phyloP scores from a whole-genome alignment of 106 monocot species.

The Dactylorhiza incarnata region DNA sequence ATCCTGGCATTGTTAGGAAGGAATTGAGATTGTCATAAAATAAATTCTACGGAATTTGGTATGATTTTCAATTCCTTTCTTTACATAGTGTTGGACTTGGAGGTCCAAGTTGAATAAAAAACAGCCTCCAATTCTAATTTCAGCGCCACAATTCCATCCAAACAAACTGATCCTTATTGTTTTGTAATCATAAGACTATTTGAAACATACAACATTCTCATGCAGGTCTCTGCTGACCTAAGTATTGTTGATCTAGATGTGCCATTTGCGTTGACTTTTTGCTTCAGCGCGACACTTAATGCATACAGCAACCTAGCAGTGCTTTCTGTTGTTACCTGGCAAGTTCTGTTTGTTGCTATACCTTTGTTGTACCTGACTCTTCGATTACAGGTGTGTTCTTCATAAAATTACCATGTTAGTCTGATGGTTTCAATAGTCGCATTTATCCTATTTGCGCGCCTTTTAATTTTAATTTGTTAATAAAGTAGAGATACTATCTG shows the following conservation, averaged over 20 bases:
- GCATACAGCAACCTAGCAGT: constrained; percentile 73
- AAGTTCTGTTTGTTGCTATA: constrained; percentile 65
- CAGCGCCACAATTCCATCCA: too few relatives aligned
- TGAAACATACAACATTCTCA: constrained; percentile 2
- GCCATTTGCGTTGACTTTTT: constrained; percentile 66
- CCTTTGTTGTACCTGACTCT: constrained; percentile 57
- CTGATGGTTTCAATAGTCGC: background rate
- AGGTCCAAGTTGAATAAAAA: too few relatives aligned
- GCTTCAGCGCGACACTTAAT: constrained; percentile 57
- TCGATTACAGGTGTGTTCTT: constrained; percentile 53
- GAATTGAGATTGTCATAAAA: too few relatives aligned
- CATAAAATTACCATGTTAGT: background rate
- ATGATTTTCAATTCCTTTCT: too few relatives aligned
- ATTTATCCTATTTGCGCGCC: background rate
- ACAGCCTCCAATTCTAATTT: too few relatives aligned
- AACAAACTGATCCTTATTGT: too few relatives aligned
- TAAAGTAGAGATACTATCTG: constrained; percentile 65
- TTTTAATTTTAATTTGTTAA: constrained; percentile 5
- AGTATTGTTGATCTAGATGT: constrained; percentile 95
- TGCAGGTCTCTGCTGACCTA: constrained; percentile 87
- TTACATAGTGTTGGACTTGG: too few relatives aligned
- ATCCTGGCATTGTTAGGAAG: too few relatives aligned
- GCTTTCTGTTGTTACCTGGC: constrained; percentile 73
- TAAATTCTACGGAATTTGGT: too few relatives aligned
- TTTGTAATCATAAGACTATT: background rate